Percentiles rank a stretch among this genome's conserved stretches.
Evolutionary conservation across 2,329 filamentous ascomycete species (phyloP).

Genomic region (Blastomyces silverae): DNA sequence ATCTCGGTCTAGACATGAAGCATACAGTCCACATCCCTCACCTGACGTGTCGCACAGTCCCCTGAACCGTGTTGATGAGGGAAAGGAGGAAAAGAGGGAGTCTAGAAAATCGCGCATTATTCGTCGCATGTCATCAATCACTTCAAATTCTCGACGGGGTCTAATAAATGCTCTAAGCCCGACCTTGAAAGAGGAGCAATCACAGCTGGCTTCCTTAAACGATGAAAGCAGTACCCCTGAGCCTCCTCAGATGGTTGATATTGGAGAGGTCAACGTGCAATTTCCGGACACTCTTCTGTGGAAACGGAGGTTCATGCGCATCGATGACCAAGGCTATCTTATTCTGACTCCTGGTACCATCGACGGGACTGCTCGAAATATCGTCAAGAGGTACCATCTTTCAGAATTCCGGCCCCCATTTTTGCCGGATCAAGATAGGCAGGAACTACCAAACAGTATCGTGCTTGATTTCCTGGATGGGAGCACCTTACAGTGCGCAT

Average conservation of each 20-base stretch:
- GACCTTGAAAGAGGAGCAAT: conserved; percentile 34
- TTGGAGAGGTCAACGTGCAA: conserved; percentile 92
- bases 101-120: conserved; percentile 57
- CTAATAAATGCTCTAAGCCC: conserved; percentile 35
- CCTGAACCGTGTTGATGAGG: conserved; percentile 31
- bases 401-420: conserved; percentile 74
- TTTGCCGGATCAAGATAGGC: conserved; percentile 79
- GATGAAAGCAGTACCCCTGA: conserved; percentile 20
- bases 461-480: conserved; percentile 57
- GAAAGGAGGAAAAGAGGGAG: conserved; percentile 47
- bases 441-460: conserved; percentile 86
- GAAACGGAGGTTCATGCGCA: conserved; percentile 84
- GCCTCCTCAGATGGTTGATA: conserved; percentile 53
- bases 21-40: conserved; percentile 27
- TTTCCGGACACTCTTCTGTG: conserved; percentile 94
- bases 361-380: conserved; percentile 52
- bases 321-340: conserved; percentile 77
- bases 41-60: conserved; percentile 31
- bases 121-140: conserved; percentile 58
- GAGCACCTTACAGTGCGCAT: conserved; percentile 57
- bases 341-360: conserved; percentile 67
- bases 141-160: conserved; percentile 47
- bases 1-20: conserved; percentile 36
- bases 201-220: conserved; percentile 32
- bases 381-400: conserved; percentile 75